These are phyloP conservation scores for Marvania coccoides DNA, from an alignment of 139 green algal species.

Conservation along the genomic window DNA sequence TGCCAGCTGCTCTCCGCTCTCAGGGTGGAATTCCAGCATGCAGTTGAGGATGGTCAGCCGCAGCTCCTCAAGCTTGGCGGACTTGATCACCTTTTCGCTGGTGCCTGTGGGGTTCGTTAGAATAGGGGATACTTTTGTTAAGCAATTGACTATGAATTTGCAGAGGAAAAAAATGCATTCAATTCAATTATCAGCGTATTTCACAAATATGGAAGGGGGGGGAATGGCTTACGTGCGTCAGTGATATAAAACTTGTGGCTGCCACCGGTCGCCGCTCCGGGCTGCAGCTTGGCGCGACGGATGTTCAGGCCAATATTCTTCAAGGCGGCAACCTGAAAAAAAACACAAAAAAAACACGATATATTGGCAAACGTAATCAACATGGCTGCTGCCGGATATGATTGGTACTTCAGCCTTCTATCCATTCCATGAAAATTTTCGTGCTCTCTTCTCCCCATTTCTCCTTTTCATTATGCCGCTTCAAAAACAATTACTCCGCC, in stretches of 20 bases:
- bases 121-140: neutral
- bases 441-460: no score
- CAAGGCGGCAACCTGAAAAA: constrained; percentile 62
- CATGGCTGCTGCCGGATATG: neutral
- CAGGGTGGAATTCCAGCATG: constrained; percentile 77
- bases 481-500: neutral
- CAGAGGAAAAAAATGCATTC: neutral
- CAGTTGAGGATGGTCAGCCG: constrained; percentile 83
- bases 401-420: no score
- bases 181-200: neutral
- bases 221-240: constrained; percentile 30
- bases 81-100: constrained; percentile 83
- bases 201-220: no score
- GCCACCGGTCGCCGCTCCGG: neutral
- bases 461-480: no score
- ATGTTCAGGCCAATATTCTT: constrained; percentile 90
- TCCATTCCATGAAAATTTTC: no score
- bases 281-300: constrained; percentile 63
- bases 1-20: constrained; percentile 37
- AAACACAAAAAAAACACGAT: neutral
- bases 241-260: constrained; percentile 83
- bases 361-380: neutral
- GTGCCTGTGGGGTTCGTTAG: constrained; percentile 21
- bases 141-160: neutral
- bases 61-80: constrained; percentile 78